Conservation (phyloP, 805 yeast genomes). For the Blastobotrys mokoenaii region DNA sequence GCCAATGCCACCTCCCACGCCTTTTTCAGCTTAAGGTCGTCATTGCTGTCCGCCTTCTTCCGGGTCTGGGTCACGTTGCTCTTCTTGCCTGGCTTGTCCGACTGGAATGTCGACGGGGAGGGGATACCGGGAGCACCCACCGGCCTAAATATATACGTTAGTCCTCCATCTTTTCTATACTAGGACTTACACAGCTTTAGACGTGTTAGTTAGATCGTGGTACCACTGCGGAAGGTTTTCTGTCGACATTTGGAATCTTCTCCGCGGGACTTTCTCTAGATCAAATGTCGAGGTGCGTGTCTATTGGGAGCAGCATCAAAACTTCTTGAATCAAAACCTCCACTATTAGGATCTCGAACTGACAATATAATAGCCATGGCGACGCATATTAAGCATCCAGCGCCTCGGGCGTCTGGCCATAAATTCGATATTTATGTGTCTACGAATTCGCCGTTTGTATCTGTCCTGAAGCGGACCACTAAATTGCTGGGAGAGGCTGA, state of each 20-base stretch:
- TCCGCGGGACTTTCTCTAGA: background rate
- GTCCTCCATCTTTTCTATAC: background rate
- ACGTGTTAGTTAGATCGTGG: conserved; percentile 18
- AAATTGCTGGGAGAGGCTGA: conserved; percentile 39
- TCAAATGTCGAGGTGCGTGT: background rate
- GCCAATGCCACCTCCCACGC: conserved; percentile 82
- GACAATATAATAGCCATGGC: background rate
- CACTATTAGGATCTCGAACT: background rate
- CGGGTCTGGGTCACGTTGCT: background rate
- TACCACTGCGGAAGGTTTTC: conserved; percentile 22
- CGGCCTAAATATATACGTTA: background rate
- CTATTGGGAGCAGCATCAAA: too few relatives aligned
- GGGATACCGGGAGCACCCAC: conserved; percentile 1
- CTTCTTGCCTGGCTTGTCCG: background rate
- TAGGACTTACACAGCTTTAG: conserved; percentile 4
- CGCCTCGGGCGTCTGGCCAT: conserved; percentile 37
- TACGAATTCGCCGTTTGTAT: conserved; percentile 58
- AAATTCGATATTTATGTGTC: conserved; percentile 49
- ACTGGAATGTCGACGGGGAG: conserved; percentile 1
- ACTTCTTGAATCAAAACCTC: too few relatives aligned
- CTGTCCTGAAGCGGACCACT: conserved; percentile 59
- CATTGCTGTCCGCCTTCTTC: conserved; percentile 1
- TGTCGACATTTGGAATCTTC: conserved; percentile 1
- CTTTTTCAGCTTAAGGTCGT: conserved; percentile 36
- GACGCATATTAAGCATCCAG: conserved; percentile 45